phyloP scores from a whole-genome alignment of 2,329 filamentous ascomycete species.

The Fusarium sulawesiense region DNA sequence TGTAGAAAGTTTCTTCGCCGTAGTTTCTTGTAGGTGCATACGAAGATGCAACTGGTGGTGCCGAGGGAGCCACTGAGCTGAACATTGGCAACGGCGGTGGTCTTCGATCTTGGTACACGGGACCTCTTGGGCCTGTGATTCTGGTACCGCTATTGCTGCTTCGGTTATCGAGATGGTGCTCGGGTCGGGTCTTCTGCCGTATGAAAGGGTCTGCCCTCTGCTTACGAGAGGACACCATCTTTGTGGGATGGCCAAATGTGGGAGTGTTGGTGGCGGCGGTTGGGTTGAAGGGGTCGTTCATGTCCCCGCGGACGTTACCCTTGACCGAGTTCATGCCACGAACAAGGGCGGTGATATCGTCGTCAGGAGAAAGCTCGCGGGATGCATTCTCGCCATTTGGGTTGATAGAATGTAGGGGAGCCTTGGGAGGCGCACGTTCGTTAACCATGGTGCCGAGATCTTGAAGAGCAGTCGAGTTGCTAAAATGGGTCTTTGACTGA shows the following conservation, averaged over 20 bases:
- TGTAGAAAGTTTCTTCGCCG: slow-evolving; percentile 68
- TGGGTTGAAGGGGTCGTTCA: slow-evolving; percentile 25
- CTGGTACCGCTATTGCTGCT: slow-evolving; percentile 50
- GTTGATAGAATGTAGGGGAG: slow-evolving; percentile 54
- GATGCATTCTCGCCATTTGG: slow-evolving; percentile 46
- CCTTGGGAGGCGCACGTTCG: slow-evolving; percentile 60
- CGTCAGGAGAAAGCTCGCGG: slow-evolving; percentile 48
- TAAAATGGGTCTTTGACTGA: slow-evolving; percentile 14
- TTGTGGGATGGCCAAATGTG: slow-evolving; percentile 54
- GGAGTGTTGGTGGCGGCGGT: slow-evolving; percentile 38
- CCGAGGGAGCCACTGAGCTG: slow-evolving; percentile 52
- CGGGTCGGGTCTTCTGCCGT: slow-evolving; percentile 65
- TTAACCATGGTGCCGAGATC: slow-evolving; percentile 56
- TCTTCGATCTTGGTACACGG: slow-evolving; percentile 61
- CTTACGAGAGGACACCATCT: slow-evolving; percentile 63
- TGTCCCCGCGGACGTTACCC: slow-evolving; percentile 31
- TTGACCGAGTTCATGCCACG: slow-evolving; percentile 47
- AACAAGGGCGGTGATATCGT: slow-evolving; percentile 51
- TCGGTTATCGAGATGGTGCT: slow-evolving; percentile 63
- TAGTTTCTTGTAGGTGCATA: slow-evolving; percentile 31
- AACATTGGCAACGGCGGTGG: slow-evolving; percentile 61
- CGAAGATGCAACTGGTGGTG: slow-evolving; percentile 20
- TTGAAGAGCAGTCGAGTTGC: slow-evolving; percentile 28
- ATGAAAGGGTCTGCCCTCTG: slow-evolving; percentile 68
- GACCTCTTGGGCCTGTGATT: slow-evolving; percentile 60